These are phyloP conservation scores for Globisporangium barbulae DNA, from an alignment of 352 stramenopile genomes.

Conservation along the genomic window DNA sequence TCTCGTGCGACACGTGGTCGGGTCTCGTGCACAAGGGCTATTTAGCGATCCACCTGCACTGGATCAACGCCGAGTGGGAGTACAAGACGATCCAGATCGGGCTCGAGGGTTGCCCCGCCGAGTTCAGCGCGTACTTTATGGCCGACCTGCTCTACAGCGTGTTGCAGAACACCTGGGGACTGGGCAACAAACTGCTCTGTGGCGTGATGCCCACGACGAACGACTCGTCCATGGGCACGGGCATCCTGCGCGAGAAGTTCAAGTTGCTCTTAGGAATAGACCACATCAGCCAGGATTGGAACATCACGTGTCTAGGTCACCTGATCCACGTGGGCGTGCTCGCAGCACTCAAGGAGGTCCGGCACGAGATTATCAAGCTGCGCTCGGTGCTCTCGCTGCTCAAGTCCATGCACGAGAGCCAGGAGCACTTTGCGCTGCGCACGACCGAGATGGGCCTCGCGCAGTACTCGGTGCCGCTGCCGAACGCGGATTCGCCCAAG, in stretches of 20 bases:
- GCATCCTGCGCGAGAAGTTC: conserved; percentile 75
- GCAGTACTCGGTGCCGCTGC: conserved; percentile 56
- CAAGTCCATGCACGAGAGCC: conserved; percentile 65
- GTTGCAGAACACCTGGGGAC: conserved; percentile 74
- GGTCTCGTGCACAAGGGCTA: conserved; percentile 66
- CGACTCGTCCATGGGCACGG: conserved; percentile 67
- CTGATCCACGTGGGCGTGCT: conserved; percentile 67
- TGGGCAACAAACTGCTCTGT: conserved; percentile 68
- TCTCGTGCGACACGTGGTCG: conserved; percentile 81
- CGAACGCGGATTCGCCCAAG: conserved; percentile 70
- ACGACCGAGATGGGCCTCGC: conserved; percentile 61
- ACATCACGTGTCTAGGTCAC: conserved; percentile 70
- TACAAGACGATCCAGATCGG: conserved; percentile 80
- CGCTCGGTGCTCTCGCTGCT: conserved; percentile 67
- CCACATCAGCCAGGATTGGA: conserved; percentile 69
- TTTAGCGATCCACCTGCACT: conserved; percentile 73
- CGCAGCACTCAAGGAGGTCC: conserved; percentile 68
- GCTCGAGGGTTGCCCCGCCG: conserved; percentile 59
- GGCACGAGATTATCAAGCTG: conserved; percentile 70
- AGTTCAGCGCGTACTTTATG: conserved; percentile 77
- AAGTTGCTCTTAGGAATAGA: conserved; percentile 76
- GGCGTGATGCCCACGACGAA: conserved; percentile 60
- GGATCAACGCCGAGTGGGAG: conserved; percentile 85
- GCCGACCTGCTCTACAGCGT: conserved; percentile 79
- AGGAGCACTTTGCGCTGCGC: conserved; percentile 70